Base-by-base conservation (phyloP, 306 rosid genomes). In the Cucumis cinereus region DNA sequence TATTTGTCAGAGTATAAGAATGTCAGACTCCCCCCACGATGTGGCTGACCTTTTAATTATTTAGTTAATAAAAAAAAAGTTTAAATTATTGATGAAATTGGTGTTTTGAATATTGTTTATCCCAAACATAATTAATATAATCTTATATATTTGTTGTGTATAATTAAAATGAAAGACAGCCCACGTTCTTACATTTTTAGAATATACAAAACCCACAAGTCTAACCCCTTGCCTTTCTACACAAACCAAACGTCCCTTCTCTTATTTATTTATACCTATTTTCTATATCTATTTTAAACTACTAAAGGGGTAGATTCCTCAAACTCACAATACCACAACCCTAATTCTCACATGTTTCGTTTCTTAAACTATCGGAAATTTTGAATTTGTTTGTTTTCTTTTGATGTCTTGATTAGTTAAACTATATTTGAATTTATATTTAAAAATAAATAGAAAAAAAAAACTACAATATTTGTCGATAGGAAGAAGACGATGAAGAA, bases 171-270 rank as follows among this genome's bases (percentile, higher is more conserved):
- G 14, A 14, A 68, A 68, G 55, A 41, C 55, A 68, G 13, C 74
- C 74, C 74, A 68, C 74, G 74, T 68, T 68, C 74, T 12, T 23
- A 68, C 74, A 68, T 13, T 45, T 43, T 68, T 41, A 41, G 36
- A 43, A 5, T 45, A 68, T 68, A 68, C 22, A 66, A 30, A 30
- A n/a, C 55, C 12, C 70, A 40, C 2, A 68, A 68, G 54, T 67
- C 74, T 41, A 67, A 67, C 14, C 54, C 54, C 35, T 30, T 3
- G 2, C n/a, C 74, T 43, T 33, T 33, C 74, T 7, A 16, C 17
- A 2, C 20, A 50, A 16, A 50, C 20, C 55, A 50, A 50, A 50
- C 20, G 17, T n/a, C 20, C 8, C 1, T 0, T 0, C 1, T 49
- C 54, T 50, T 2, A 26, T 26, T 26, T 26, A 1, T n/a, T 50